Evolutionary conservation across 345 rosid genomes (phyloP).

Genomic region (Cardiospermum halicacabum): DNA sequence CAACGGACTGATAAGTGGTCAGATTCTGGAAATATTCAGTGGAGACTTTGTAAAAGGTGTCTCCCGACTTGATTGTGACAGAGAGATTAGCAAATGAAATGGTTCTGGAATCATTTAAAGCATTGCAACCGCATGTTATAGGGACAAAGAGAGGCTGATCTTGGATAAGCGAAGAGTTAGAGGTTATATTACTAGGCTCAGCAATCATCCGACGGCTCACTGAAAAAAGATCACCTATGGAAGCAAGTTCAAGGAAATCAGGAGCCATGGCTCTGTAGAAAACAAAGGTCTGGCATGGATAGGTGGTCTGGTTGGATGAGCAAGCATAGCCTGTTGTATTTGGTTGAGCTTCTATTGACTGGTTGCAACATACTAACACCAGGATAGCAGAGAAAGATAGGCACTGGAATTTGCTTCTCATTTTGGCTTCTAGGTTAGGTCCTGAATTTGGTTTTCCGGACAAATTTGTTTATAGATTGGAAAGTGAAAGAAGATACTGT

Average conservation of each 20-base stretch:
- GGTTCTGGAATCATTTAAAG: constrained; percentile 22
- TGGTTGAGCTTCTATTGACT: constrained; percentile 31
- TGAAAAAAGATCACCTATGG: constrained; percentile 57
- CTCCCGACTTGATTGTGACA: constrained; percentile 33
- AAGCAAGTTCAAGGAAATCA: constrained; percentile 45
- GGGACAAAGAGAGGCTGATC: constrained; percentile 57
- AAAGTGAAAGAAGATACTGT: background rate
- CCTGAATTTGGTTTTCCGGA: background rate
- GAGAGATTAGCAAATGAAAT: constrained; percentile 47
- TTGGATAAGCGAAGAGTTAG: constrained; percentile 38
- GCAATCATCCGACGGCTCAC: constrained; percentile 58
- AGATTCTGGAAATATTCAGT: constrained; percentile 35
- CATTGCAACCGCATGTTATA: constrained; percentile 51
- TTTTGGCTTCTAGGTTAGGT: constrained; percentile 2
- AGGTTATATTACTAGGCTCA: constrained; percentile 55
- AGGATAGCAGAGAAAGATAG: constrained; percentile 19
- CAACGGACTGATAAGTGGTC: constrained; percentile 60
- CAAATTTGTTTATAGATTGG: background rate
- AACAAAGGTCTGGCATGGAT: constrained; percentile 57
- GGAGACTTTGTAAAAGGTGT: constrained; percentile 45
- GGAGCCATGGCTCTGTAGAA: constrained; percentile 45
- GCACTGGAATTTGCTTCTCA: constrained; percentile 15
- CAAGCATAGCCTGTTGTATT: constrained; percentile 42
- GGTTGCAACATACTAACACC: constrained; percentile 19
- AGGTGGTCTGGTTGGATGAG: constrained; percentile 28